Evolutionary conservation across 2,329 filamentous ascomycete genomes (phyloP).

Genomic region (Neophaeococcomyces aloes): DNA sequence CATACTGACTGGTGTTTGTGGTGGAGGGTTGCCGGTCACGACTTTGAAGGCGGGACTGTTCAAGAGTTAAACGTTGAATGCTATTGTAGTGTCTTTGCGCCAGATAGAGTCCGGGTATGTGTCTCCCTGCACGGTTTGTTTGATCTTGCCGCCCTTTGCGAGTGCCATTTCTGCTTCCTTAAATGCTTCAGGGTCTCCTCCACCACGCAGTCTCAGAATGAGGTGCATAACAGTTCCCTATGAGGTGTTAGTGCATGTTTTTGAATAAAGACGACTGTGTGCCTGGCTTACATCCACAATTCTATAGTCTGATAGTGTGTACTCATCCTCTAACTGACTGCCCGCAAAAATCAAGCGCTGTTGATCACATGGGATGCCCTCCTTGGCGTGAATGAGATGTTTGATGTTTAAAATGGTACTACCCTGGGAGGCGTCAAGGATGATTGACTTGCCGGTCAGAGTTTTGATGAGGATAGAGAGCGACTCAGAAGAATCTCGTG

Average conservation of each 20-base stretch:
- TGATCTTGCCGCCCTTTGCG: constrained; percentile 33
- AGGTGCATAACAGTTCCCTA: constrained; percentile 17
- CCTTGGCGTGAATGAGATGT: constrained; percentile 65
- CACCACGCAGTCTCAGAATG: constrained; percentile 18
- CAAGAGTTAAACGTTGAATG: constrained; percentile 20
- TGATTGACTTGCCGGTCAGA: constrained; percentile 47
- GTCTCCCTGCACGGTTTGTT: constrained; percentile 31
- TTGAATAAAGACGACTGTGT: no score
- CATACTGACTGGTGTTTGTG: constrained; percentile 28
- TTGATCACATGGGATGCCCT: constrained; percentile 97
- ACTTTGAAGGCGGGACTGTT: constrained; percentile 12
- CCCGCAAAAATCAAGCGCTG: constrained; percentile 99
- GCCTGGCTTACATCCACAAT: background rate
- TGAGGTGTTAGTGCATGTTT: background rate
- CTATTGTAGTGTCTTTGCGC: constrained; percentile 23
- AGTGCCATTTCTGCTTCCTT: constrained; percentile 26
- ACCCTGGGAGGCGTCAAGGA: constrained; percentile 8
- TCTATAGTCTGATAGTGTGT: constrained; percentile 90
- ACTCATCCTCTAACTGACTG: constrained; percentile 99
- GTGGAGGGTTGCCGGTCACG: constrained; percentile 29
- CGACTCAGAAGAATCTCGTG: no score
- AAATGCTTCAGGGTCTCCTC: constrained; percentile 9
- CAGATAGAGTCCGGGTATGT: constrained; percentile 19
- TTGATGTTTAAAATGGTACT: background rate
- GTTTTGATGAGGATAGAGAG: background rate